These are phyloP conservation scores for Neurospora sp. DNA, from an alignment of 495 filamentous ascomycete genomes.

Conservation along the genomic window DNA sequence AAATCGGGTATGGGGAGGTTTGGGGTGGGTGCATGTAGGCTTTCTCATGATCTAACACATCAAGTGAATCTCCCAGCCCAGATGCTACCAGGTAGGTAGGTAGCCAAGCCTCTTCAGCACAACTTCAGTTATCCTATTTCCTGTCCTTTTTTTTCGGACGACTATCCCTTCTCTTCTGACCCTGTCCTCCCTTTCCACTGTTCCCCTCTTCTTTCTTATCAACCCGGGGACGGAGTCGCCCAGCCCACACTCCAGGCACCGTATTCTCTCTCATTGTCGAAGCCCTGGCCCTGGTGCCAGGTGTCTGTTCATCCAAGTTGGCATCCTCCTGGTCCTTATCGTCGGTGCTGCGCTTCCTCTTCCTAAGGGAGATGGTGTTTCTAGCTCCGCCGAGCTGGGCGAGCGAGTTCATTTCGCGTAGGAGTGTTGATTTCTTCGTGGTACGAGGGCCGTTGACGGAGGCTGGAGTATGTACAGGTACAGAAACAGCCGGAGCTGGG, in stretches of 20 bases:
- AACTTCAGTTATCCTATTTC: neutral
- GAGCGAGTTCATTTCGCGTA: rapidly evolving
- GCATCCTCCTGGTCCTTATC: neutral
- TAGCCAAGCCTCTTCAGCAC: neutral
- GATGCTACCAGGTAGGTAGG: neutral
- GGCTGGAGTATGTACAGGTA: no score
- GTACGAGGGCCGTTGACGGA: neutral
- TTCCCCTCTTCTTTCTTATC: neutral
- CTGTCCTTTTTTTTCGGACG: neutral
- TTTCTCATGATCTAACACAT: neutral
- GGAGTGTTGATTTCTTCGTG: neutral
- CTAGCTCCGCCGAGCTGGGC: neutral
- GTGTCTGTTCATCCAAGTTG: neutral
- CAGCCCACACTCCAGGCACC: neutral
- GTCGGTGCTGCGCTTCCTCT: neutral
- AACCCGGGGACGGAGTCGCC: neutral
- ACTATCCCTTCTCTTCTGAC: neutral
- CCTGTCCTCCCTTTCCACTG: neutral
- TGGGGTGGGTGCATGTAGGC: no score
- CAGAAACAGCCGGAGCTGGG: neutral
- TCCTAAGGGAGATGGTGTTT: neutral
- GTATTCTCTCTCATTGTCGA: neutral
- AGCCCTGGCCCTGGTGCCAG: neutral
- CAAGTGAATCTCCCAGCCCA: neutral
- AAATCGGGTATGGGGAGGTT: no score